Evolutionary conservation across 2,329 filamentous ascomycete genomes (phyloP).

Genomic region (Neocucurbitaria cava): DNA sequence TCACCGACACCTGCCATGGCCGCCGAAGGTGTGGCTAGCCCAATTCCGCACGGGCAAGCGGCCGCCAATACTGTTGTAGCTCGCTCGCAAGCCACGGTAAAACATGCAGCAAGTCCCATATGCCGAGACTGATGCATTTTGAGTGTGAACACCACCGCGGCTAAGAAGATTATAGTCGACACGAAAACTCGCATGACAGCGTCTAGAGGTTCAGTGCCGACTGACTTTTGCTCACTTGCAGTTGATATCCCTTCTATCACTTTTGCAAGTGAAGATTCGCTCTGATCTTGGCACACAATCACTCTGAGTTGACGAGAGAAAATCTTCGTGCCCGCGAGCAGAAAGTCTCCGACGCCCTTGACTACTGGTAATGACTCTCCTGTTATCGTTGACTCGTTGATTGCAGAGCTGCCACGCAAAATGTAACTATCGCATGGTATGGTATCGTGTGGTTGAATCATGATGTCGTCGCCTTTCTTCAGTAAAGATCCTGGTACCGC

Average conservation of each 20-base stretch:
- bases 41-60: slow-evolving; percentile 23
- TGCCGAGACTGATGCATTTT: not conserved
- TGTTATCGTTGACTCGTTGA: slow-evolving; percentile 16
- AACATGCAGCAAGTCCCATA: not conserved
- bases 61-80: slow-evolving; percentile 15
- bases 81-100: slow-evolving; percentile 5
- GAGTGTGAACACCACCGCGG: not conserved
- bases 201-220: slow-evolving; percentile 4
- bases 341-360: slow-evolving; percentile 11
- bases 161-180: slow-evolving; percentile 1
- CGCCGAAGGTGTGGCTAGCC: slow-evolving; percentile 17
- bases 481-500: slow-evolving; percentile 2
- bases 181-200: slow-evolving; percentile 9
- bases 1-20: slow-evolving; percentile 19
- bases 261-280: slow-evolving; percentile 10
- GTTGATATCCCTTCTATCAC: slow-evolving; percentile 13
- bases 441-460: slow-evolving; percentile 4
- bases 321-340: slow-evolving; percentile 15
- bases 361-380: slow-evolving; percentile 10
- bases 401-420: slow-evolving; percentile 6
- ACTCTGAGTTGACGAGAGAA: slow-evolving; percentile 1
- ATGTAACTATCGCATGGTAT: slow-evolving; percentile 17
- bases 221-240: slow-evolving; percentile 5
- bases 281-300: slow-evolving; percentile 5
- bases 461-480: slow-evolving; percentile 11